These are phyloP conservation scores for Gymnopus androsaceus DNA, from an alignment of 1,284 basidiomycete genomes.

Conservation along the genomic window DNA sequence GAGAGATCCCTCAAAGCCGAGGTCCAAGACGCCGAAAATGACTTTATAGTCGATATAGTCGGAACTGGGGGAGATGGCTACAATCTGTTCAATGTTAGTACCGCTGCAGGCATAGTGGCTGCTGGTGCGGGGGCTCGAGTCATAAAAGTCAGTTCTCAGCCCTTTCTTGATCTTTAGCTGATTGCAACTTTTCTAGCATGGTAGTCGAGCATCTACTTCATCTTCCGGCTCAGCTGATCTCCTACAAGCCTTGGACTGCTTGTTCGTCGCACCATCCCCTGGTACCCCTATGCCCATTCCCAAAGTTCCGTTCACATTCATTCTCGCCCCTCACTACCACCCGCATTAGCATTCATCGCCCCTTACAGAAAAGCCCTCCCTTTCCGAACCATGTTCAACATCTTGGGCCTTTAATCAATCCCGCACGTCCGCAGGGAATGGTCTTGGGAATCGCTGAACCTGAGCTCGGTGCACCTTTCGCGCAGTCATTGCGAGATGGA, in stretches of 20 bases:
- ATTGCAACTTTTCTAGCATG: slow-evolving; percentile 63
- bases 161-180: slow-evolving; percentile 9
- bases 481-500: slow-evolving; percentile 67
- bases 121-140: slow-evolving; percentile 95
- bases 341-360: slow-evolving; percentile 75
- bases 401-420: slow-evolving; percentile 96
- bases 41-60: slow-evolving; percentile 75
- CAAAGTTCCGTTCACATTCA: slow-evolving; percentile 19
- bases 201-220: slow-evolving; percentile 93
- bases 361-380: slow-evolving; percentile 87
- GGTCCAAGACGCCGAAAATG: slow-evolving; percentile 57
- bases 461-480: slow-evolving; percentile 84
- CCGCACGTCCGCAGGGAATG: slow-evolving; percentile 83
- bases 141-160: slow-evolving; percentile 68
- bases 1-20: slow-evolving; percentile 64
- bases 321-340: slow-evolving; percentile 19
- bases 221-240: slow-evolving; percentile 96
- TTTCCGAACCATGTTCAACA: slow-evolving; percentile 97
- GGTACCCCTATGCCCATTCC: slow-evolving; percentile 13
- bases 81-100: slow-evolving; percentile 98
- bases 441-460: slow-evolving; percentile 89
- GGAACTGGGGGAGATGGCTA: slow-evolving; percentile 88
- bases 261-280: slow-evolving; percentile 69
- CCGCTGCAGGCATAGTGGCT: slow-evolving; percentile 92
- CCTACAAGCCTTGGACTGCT: slow-evolving; percentile 82